Evolutionary conservation across 2,329 filamentous ascomycete genomes (phyloP), one percentile per base, ranked within the genome.

Genomic region (Chaetomium strumarium): DNA sequence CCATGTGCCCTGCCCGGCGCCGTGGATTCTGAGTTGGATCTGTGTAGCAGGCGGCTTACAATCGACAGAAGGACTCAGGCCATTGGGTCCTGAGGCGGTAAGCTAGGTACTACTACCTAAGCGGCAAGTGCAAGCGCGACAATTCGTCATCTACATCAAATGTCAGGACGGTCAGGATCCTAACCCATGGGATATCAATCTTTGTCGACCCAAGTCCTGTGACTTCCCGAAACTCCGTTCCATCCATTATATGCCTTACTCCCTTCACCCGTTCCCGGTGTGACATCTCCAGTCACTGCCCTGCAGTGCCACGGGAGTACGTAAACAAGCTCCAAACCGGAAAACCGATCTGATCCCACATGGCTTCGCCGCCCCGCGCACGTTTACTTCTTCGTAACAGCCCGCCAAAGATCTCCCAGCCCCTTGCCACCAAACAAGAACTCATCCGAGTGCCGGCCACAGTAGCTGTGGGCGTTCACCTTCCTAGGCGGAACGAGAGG

Each of bases 361-460:
- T 12, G 13, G 30, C 16, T 16, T 45, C 12, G 14, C n/a, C 17
- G 54, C 7, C n/a, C 49, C n/a, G 48, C n/a, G 55, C 8, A 10
- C 2, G 3, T 16, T 40, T 61, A 55, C 53, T 62, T 62, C 61
- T 67, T 70, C 39, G 71, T 70, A 43, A 76, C 60, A 14, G 70
- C 65, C 42, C 70, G 70, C 57, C 72, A 72, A 33, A 76, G 63
- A 41, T 74, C 72, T 8, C 68, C 63, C 19, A 77, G 61, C 2
- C 72, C 76, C 39, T 72, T 72, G 1, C 77, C 77, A 33, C 75
- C 68, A 55, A 80, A 76, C 13, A 80, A 66, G 53, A 72, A 77
- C 59, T 80, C 75, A 58, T 78, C 72, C 37, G 75, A 75, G 63
- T 80, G 77, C 13, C 78, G 70, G 13, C 78, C 78, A 55, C 78